These are phyloP conservation scores for Arthrobotrys conoides DNA, from an alignment of 2,329 filamentous ascomycete genomes.

Conservation along the genomic window DNA sequence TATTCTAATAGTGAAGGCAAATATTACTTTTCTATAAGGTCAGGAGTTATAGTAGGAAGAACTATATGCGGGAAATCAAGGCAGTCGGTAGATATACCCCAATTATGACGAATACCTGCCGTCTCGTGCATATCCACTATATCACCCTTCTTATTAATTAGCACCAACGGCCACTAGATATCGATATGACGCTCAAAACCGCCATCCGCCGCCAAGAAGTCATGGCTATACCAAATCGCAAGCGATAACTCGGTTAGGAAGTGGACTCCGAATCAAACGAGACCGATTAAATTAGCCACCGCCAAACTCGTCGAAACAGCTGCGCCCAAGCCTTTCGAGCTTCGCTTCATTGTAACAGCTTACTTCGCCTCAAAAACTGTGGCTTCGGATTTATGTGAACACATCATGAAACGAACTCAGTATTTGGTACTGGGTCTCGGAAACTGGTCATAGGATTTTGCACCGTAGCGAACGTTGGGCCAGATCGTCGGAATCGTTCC, in stretches of 20 bases:
- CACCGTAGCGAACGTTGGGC: neutral
- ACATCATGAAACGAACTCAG: constrained; percentile 22
- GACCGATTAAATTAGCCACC: constrained; percentile 19
- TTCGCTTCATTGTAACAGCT: too few species aligned
- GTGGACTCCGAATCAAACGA: constrained; percentile 29
- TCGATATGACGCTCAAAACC: constrained; percentile 13
- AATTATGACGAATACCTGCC: constrained; percentile 8
- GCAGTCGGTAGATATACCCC: neutral
- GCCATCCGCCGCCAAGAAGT: constrained; percentile 33
- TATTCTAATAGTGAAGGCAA: too few species aligned
- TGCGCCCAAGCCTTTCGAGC: constrained; percentile 26
- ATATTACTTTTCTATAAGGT: too few species aligned
- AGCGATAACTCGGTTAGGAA: constrained; percentile 41
- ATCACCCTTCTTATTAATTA: constrained; percentile 14
- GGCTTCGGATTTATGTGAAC: neutral
- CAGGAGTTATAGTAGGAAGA: too few species aligned
- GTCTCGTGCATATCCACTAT: constrained; percentile 9
- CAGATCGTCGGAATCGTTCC: constrained; percentile 24
- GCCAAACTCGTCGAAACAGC: constrained; percentile 25
- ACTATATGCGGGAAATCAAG: neutral
- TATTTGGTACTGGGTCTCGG: constrained; percentile 9
- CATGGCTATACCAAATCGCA: constrained; percentile 22
- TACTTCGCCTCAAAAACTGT: constrained; percentile 23
- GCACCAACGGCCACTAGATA: constrained; percentile 2
- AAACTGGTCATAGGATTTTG: constrained; percentile 34